Evolutionary conservation across 1,139 yeast species (phyloP).

Genomic region (Taphrina sp.): DNA sequence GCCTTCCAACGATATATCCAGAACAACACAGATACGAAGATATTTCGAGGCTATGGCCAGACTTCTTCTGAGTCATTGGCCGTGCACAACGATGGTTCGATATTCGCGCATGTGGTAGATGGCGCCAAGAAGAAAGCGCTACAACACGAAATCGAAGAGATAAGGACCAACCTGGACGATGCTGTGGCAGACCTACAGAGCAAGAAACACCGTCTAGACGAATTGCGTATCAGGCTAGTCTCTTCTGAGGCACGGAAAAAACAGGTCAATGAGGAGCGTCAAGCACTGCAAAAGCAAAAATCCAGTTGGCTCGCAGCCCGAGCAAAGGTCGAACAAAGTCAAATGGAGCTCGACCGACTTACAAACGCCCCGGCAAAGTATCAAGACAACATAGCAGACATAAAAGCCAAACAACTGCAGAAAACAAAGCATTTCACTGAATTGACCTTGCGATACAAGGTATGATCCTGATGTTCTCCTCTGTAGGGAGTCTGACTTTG

Average conservation of each 20-base stretch:
- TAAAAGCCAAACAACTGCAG: slow-evolving; percentile 37
- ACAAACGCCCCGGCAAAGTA: slow-evolving; percentile 33
- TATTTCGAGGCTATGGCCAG: slow-evolving; percentile 21
- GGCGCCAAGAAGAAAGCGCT: neutral
- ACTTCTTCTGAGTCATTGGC: slow-evolving; percentile 13
- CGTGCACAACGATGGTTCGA: slow-evolving; percentile 16
- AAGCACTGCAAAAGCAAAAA: slow-evolving; percentile 1
- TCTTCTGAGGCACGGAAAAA: slow-evolving; percentile 8
- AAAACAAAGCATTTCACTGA: neutral
- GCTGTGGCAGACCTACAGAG: slow-evolving; percentile 18
- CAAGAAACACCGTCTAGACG: slow-evolving; percentile 14
- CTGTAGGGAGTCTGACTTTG: neutral
- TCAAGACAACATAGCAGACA: slow-evolving; percentile 40
- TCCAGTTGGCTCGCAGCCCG: slow-evolving; percentile 1
- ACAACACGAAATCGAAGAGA: slow-evolving; percentile 17
- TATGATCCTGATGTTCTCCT: neutral
- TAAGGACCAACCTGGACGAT: neutral
- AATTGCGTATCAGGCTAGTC: slow-evolving; percentile 1
- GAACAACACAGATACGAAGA: slow-evolving; percentile 12
- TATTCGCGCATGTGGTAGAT: slow-evolving; percentile 9
- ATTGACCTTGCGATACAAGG: slow-evolving; percentile 4
- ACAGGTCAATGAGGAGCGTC: slow-evolving; percentile 3
- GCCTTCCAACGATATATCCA: slow-evolving; percentile 15
- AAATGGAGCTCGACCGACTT: slow-evolving; percentile 20
- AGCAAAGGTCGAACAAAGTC: slow-evolving; percentile 16